phyloP scores from a whole-genome alignment of 768 basidiomycete genomes.

The Hydnum rufescens region DNA sequence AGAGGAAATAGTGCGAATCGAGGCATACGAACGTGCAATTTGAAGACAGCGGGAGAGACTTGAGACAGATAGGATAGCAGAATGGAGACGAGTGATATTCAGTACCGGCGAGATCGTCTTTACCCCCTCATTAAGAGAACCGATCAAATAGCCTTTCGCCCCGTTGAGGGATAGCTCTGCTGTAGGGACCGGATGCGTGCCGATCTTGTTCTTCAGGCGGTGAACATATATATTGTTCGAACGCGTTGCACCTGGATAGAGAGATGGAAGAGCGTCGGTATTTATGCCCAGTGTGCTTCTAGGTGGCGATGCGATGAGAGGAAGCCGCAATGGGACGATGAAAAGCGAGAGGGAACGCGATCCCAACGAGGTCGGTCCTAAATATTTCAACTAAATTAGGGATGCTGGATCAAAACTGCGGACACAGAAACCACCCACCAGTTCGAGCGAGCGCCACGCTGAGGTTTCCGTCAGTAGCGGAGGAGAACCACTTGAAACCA shows the following conservation, averaged over 20 bases:
- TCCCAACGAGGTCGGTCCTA: constrained; percentile 18
- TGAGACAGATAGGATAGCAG: constrained; percentile 35
- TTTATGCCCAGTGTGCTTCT: not conserved
- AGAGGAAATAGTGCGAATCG: constrained; percentile 29
- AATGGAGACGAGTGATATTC: constrained; percentile 60
- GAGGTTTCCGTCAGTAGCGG: constrained; percentile 57
- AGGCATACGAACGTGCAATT: constrained; percentile 44
- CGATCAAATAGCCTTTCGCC: constrained; percentile 43
- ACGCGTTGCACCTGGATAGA: not conserved
- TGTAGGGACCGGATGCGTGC: constrained; percentile 54
- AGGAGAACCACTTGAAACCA: constrained; percentile 73
- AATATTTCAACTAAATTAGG: constrained; percentile 9
- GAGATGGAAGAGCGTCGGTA: not conserved
- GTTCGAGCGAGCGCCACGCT: constrained; percentile 58
- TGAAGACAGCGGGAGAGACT: constrained; percentile 40
- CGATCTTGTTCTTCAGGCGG: constrained; percentile 60
- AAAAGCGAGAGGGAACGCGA: constrained; percentile 56
- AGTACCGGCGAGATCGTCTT: constrained; percentile 49
- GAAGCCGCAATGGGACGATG: constrained; percentile 35
- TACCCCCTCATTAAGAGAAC: constrained; percentile 37
- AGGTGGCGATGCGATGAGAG: constrained; percentile 11
- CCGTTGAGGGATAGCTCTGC: constrained; percentile 48
- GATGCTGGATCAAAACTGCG: constrained; percentile 12
- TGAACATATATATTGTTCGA: constrained; percentile 44
- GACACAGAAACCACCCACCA: constrained; percentile 17